Evolutionary conservation across 495 filamentous ascomycete genomes (phyloP), one percentile per base, ranked within the genome.

Genomic region (Annulohypoxylon maeteangense): DNA sequence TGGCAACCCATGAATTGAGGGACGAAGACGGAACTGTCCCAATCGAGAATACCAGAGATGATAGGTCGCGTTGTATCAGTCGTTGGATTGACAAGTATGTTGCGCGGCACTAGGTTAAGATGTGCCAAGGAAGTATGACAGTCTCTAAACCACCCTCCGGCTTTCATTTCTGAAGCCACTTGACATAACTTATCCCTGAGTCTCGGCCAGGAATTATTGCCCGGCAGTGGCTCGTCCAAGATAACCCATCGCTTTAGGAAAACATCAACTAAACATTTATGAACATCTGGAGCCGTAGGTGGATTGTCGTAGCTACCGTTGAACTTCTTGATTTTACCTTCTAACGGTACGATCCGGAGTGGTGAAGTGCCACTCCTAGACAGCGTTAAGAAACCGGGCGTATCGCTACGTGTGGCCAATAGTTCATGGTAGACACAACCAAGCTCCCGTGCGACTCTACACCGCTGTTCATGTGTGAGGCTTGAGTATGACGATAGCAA

Each of bases 1-100:
- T 18, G 16, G 7, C 66, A 69, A 0, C 31, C 51, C 58, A 51
- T 51, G 29, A 69, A 69, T 22, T 23, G 22, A 0, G 66, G 66
- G 3, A 16, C 59, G 16, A 69, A 47, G 1, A 34, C 32, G 2
- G 51, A 27, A 8, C 16, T 23, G 6, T 69, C 66, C 50, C 59
- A 58, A 23, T 53, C 66, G 10, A 63, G 20, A 16, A 69, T 16
- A 1, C n/a, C 58, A 4, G 58, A 56, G 29, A 69, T 58, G 10
- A 69, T 50, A 2, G 66, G 59, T 7, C 10, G 10, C 11, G 7
- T 7, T 4, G 3, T 16, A 14, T 63, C 18, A n/a, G 22, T 4
- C 29, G n/a, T 34, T 10, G 31, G 31, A 18, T 57, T 23, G 31
- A 69, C 23, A 2, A 69, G 6, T 27, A 69, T 57, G 44, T 69